Percentiles rank a stretch among this genome's conserved stretches.
Evolutionary conservation across 2,329 filamentous ascomycete species (phyloP).

Genomic region (Pseudocercospora pini-densiflorae): DNA sequence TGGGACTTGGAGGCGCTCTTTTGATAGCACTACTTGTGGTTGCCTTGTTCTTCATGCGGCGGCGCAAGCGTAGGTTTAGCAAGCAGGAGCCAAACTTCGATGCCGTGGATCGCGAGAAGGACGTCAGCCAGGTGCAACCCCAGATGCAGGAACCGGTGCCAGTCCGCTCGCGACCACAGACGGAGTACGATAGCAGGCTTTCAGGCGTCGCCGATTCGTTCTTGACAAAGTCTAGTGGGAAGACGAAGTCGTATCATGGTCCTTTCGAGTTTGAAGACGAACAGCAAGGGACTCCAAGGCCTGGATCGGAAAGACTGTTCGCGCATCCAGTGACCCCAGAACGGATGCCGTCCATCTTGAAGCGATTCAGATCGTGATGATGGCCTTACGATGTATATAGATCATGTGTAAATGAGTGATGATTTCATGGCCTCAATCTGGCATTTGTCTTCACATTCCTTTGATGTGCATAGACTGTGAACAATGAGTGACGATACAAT

Average conservation of each 20-base stretch:
- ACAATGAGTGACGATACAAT: too few relatives aligned
- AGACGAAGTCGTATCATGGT: constrained; percentile 18
- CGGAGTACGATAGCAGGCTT: background rate
- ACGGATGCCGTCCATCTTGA: background rate
- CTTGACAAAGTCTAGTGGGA: constrained; percentile 14
- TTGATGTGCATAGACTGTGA: too few relatives aligned
- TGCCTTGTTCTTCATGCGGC: constrained; percentile 4
- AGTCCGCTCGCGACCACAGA: constrained; percentile 3
- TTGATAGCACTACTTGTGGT: constrained; percentile 8
- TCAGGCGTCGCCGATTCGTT: constrained; percentile 14
- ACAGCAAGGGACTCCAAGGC: constrained; percentile 11
- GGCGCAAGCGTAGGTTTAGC: constrained; percentile 7
- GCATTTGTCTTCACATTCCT: too few relatives aligned
- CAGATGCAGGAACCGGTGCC: constrained; percentile 2
- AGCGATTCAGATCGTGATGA: background rate
- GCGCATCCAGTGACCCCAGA: constrained; percentile 2
- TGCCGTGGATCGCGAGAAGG: background rate
- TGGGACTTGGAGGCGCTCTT: constrained; percentile 15
- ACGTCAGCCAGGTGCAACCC: background rate
- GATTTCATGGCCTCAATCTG: background rate
- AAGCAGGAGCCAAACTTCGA: constrained; percentile 10
- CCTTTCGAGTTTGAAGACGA: constrained; percentile 22
- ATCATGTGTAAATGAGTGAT: constrained; percentile 2
- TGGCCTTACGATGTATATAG: background rate
- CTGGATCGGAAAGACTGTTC: constrained; percentile 18